Evolutionary conservation across 176 grass and related monocot species (phyloP).

Genomic region (Tillandsia fasciculata): DNA sequence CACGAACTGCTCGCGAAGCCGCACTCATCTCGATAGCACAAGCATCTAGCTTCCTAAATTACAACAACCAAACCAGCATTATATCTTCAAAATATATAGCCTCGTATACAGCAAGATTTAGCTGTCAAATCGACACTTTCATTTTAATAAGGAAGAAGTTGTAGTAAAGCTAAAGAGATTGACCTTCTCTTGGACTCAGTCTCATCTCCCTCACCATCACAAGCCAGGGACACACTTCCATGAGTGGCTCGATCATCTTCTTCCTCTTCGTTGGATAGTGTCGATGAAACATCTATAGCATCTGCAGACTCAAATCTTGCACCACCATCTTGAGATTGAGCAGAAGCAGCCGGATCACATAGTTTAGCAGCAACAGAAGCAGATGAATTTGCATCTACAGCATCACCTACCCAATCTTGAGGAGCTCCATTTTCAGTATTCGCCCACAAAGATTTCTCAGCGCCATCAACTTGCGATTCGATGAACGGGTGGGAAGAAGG

Average conservation of each 20-base stretch:
- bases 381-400: constrained; percentile 23
- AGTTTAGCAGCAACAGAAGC: constrained; percentile 32
- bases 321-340: constrained; percentile 24
- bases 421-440: neutral
- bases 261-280: constrained; percentile 36
- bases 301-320: constrained; percentile 23
- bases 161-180: neutral
- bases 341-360: constrained; percentile 34
- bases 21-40: constrained; percentile 43
- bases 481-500: constrained; percentile 13
- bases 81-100: neutral
- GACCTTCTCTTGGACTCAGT: constrained; percentile 55
- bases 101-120: too few species aligned
- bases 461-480: constrained; percentile 12
- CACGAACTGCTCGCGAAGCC: constrained; percentile 37
- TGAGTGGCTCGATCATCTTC: constrained; percentile 32
- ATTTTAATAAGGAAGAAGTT: neutral
- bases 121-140: too few species aligned
- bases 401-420: constrained; percentile 20
- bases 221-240: constrained; percentile 21
- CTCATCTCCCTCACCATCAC: constrained; percentile 26
- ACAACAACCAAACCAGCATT: neutral
- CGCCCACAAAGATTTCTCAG: constrained; percentile 8
- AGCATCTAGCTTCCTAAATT: constrained; percentile 54
- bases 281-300: constrained; percentile 35